Base-by-base conservation (phyloP, 768 basidiomycete species). In the Boletales sp. region DNA sequence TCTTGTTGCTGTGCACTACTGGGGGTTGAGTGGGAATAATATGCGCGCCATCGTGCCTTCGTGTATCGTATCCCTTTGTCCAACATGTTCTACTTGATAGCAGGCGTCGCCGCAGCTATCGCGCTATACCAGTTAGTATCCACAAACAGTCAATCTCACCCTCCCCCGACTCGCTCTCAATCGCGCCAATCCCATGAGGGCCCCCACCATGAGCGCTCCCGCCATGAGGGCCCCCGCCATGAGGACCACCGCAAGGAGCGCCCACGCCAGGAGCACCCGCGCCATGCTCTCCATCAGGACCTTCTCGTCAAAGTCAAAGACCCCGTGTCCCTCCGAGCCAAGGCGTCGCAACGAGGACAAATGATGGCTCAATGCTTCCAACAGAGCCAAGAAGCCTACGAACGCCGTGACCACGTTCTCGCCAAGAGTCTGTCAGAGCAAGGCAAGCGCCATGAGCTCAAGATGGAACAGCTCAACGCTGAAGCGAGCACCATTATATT, bases 401-500 rank as follows among this genome's bases (percentile, higher is more conserved):
- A 75, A 42, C 70, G 73, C 11, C 80, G 84, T 3, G 83, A 97
- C 57, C 84, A 85, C 17, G 88, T 81, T 1, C 69, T 69, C 27
- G 94, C 94, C 32, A 94, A 95, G 68, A 73, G 85, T 44, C 77
- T 97, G 15, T 88, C 85, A 24, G 81, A 84, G 43, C 60, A 90
- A 64, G 93, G 90, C 18, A 90, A 92, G 65, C 73, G 71, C 34
- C 92, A 94, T 64, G 79, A 86, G 63, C 62, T 69, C 10, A 77
- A 79, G 60, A 94, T 91, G 86, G 84, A 90, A 53, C 64, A 74
- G 32, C 67, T 92, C 54, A 89, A 97, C 65, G 78, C 75, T 50
- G 68, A 90, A 66, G 95, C 94, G 4, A 82, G 85, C 49, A 80
- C 86, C 43, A 90, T 86, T 86, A 92, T 97, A 54, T 98, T 84